These are phyloP conservation scores for Reticulascus tulasneorum DNA, from an alignment of 2,329 filamentous ascomycete species.

Conservation along the genomic window DNA sequence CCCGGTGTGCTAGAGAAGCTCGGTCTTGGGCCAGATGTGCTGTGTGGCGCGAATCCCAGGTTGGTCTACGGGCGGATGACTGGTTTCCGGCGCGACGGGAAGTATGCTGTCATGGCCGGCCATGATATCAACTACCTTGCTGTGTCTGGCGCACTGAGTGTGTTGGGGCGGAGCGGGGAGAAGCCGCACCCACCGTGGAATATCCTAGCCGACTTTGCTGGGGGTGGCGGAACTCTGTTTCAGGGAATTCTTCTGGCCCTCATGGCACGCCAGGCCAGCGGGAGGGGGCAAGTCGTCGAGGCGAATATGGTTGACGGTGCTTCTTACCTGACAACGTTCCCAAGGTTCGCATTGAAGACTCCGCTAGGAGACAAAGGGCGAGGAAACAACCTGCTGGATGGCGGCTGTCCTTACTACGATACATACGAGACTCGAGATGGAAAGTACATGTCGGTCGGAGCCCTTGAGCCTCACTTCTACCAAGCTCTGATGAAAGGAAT, in stretches of 20 bases:
- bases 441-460: slow-evolving; percentile 81
- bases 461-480: slow-evolving; percentile 86
- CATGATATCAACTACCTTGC: slow-evolving; percentile 97
- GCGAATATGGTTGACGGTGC: slow-evolving; percentile 95
- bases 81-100: slow-evolving; percentile 82
- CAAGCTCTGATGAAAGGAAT: slow-evolving; percentile 62
- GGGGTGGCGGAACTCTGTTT: slow-evolving; percentile 78
- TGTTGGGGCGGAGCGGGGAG: slow-evolving; percentile 68
- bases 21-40: slow-evolving; percentile 67
- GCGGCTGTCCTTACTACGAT: slow-evolving; percentile 83
- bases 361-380: slow-evolving; percentile 59
- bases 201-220: slow-evolving; percentile 85
- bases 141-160: slow-evolving; percentile 71
- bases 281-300: slow-evolving; percentile 83
- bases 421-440: slow-evolving; percentile 82
- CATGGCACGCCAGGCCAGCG: slow-evolving; percentile 58
- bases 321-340: slow-evolving; percentile 74
- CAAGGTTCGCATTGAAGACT: slow-evolving; percentile 62
- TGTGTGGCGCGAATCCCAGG: slow-evolving; percentile 65
- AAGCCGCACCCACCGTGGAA: slow-evolving; percentile 79
- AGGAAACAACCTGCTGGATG: slow-evolving; percentile 76
- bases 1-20: slow-evolving; percentile 86
- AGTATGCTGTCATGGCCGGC: slow-evolving; percentile 82
- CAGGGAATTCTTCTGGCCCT: slow-evolving; percentile 80
- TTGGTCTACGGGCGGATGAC: slow-evolving; percentile 84